Evolutionary conservation across 345 rosid species (phyloP).

Genomic region (Isatis tinctoria): DNA sequence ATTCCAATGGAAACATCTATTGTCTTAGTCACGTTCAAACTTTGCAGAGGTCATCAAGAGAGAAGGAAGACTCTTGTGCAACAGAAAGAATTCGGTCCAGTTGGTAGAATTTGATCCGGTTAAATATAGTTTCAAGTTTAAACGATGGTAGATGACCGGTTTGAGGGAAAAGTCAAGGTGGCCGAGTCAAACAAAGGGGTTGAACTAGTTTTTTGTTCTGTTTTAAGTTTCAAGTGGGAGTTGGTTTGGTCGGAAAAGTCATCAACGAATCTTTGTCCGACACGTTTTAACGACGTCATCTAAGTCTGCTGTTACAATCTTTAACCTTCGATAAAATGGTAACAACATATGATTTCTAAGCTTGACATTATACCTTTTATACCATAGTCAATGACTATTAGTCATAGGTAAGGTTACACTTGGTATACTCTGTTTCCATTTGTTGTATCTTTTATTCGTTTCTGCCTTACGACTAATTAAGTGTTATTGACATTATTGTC

Average conservation of each 20-base stretch:
- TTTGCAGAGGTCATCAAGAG: not conserved
- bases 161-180: not conserved
- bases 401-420: not conserved
- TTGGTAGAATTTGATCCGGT: not conserved
- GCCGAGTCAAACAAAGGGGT: slow-evolving; percentile 24
- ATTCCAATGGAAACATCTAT: slow-evolving; percentile 25
- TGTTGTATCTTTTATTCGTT: no score
- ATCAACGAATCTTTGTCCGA: not conserved
- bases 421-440: no score
- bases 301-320: not conserved
- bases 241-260: slow-evolving; percentile 31
- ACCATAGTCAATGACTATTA: no score
- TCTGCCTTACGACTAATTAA: no score
- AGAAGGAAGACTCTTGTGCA: slow-evolving; percentile 13
- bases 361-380: not conserved
- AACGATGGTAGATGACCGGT: not conserved
- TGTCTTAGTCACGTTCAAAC: slow-evolving; percentile 28
- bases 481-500: not conserved
- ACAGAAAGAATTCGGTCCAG: not conserved
- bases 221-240: slow-evolving; percentile 12
- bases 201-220: slow-evolving; percentile 12
- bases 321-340: not conserved
- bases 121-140: not conserved
- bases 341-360: not conserved
- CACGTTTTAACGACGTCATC: slow-evolving; percentile 21